phyloP scores from a whole-genome alignment of 2,329 filamentous ascomycete species.

The Ceratocystis harringtonii region DNA sequence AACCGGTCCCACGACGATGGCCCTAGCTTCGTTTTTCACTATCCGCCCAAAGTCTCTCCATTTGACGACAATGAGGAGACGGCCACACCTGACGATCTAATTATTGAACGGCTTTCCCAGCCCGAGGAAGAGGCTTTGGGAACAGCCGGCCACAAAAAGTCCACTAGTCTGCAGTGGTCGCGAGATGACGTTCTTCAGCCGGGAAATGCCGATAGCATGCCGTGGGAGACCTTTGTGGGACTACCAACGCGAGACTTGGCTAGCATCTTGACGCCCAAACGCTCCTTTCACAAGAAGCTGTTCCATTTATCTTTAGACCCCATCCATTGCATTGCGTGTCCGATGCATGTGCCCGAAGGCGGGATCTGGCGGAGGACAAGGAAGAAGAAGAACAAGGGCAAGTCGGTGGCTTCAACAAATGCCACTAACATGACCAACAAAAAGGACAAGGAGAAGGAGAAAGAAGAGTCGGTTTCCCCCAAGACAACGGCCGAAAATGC shows the following conservation, averaged over 20 bases:
- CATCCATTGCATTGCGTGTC: slow-evolving; percentile 66
- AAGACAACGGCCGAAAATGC: slow-evolving; percentile 8
- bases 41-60: slow-evolving; percentile 44
- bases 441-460: neutral
- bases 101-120: slow-evolving; percentile 33
- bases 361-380: slow-evolving; percentile 55
- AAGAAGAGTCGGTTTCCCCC: slow-evolving; percentile 14
- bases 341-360: slow-evolving; percentile 65
- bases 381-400: slow-evolving; percentile 23
- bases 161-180: slow-evolving; percentile 22
- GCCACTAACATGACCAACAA: slow-evolving; percentile 18
- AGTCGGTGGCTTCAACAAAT: slow-evolving; percentile 23
- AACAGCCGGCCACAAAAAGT: slow-evolving; percentile 20
- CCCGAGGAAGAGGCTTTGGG: slow-evolving; percentile 21
- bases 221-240: slow-evolving; percentile 60
- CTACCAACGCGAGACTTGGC: slow-evolving; percentile 65
- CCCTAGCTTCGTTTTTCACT: slow-evolving; percentile 73
- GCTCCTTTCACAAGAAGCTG: slow-evolving; percentile 62
- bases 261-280: slow-evolving; percentile 60
- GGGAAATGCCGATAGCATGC: slow-evolving; percentile 40
- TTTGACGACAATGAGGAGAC: slow-evolving; percentile 24
- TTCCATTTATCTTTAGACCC: slow-evolving; percentile 75
- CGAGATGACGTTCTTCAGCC: slow-evolving; percentile 32
- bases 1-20: slow-evolving; percentile 56
- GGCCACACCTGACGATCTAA: slow-evolving; percentile 36